Evolutionary conservation across 2,329 filamentous ascomycete species (phyloP), one percentile per base, ranked within the genome.

Genomic region (Thyridium curvatum): DNA sequence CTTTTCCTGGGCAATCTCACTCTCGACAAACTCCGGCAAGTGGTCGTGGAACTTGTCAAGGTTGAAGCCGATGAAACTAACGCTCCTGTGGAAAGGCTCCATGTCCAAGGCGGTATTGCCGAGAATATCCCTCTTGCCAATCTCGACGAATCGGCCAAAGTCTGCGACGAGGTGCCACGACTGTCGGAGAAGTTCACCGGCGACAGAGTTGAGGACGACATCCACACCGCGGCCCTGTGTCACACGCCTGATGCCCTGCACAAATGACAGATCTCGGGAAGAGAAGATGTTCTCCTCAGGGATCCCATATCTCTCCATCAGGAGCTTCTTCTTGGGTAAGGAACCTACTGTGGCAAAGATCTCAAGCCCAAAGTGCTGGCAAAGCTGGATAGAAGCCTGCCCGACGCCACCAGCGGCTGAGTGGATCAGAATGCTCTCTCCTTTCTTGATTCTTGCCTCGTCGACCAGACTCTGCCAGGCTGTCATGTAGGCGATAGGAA

Each of bases 391-490:
- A 2, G 58, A 58, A 2, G 54, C 50, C 15, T 55, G 44, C 1
- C 62, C 62, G 4, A 62, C 52, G n/a, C 55, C 59, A n/a, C 59
- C 60, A 12, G 46, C 49, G 10, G 51, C 60, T 1, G 48, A 44
- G 40, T 65, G 61, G 18, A 65, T 59, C 3, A 66, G 52, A n/a
- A n/a, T n/a, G n/a, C n/a, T n/a, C n/a, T n/a, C n/a, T n/a, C n/a
- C n/a, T n/a, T n/a, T n/a, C n/a, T n/a, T n/a, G n/a, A n/a, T n/a
- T n/a, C n/a, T n/a, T n/a, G n/a, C n/a, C n/a, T n/a, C n/a, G n/a
- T n/a, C n/a, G n/a, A n/a, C n/a, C n/a, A n/a, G n/a, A n/a, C n/a
- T n/a, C n/a, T n/a, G n/a, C n/a, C n/a, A n/a, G n/a, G n/a, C n/a
- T n/a, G n/a, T n/a, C n/a, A n/a, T n/a, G n/a, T n/a, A n/a, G n/a